phyloP scores from a whole-genome alignment of 345 rosid species.

The Eutrema japonicum region DNA sequence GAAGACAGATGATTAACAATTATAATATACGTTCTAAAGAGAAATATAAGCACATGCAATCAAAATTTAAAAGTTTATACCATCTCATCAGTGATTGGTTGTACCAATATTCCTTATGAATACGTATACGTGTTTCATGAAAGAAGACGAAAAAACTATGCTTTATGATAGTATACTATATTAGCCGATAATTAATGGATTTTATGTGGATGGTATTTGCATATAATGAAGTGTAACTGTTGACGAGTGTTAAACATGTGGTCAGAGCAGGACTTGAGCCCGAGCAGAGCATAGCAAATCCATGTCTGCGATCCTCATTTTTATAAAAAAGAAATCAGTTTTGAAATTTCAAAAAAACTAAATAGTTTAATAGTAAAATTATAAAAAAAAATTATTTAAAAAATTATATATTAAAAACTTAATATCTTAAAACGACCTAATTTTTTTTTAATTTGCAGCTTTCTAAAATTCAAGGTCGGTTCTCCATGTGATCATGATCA shows the following conservation, averaged over 20 bases:
- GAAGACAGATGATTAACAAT: slow-evolving; percentile 1
- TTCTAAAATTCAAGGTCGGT: no score
- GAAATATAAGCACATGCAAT: slow-evolving; percentile 18
- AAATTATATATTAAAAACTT: no score
- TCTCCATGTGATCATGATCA: slow-evolving; percentile 37
- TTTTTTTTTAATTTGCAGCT: no score
- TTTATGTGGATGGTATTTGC: slow-evolving; percentile 28
- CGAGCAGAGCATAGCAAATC: no score
- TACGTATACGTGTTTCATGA: slow-evolving; percentile 17
- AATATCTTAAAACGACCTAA: no score
- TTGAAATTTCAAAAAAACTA: no score
- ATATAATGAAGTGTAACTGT: slow-evolving; percentile 12
- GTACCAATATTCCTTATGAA: slow-evolving; percentile 13
- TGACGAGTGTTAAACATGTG: slow-evolving; percentile 36
- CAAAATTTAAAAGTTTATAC: background rate
- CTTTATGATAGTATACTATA: slow-evolving; percentile 13
- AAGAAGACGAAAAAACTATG: slow-evolving; percentile 1
- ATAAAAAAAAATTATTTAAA: no score
- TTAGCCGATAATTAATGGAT: background rate
- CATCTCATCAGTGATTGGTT: background rate
- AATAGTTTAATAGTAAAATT: no score
- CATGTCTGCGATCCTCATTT: no score
- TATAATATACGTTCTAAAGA: slow-evolving; percentile 9
- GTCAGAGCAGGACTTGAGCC: background rate
- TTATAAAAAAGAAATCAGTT: no score